Base-by-base conservation (phyloP, 352 stramenopile genomes). In the Blastocystis hominis region DNA sequence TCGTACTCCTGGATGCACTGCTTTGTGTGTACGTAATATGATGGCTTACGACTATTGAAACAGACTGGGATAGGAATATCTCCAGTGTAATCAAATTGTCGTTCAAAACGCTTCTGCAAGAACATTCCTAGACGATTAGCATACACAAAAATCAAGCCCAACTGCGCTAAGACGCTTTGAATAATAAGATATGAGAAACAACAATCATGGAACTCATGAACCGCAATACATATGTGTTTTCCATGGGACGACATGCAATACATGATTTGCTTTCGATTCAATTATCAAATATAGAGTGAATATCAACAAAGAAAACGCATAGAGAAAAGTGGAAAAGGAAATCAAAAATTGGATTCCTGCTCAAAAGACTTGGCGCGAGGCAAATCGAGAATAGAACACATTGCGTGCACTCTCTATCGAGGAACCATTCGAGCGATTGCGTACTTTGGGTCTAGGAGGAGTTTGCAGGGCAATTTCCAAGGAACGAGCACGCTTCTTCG, bases 51-150 rank as follows among this genome's bases (percentile, higher is more conserved):
- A 44, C 53, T 54, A 64, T 87, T 50, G 54, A 87, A 87, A 44
- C 77, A 87, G 30, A 77, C 66, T 36, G 77, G 77, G 47, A 87
- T 78, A 40, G 77, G 77, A 44, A 78, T 87, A 87, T 78, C 66
- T 78, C 66, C 77, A 36, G 62, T 87, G 53, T 87, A 87, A 63
- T 87, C 77, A 46, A 87, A 87, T 24, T 75, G 77, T 53, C 77
- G 44, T 59, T 87, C 77, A 87, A 87, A 78, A 87, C 77, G 77
- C 54, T 50, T 87, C 77, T 87, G 77, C 50, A 87, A 66, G 70
- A 87, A 87, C 77, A 87, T 87, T 30, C 55, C 77, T 84, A 84
- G 50, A 66, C 3, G 1, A 5, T 53, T 38, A 53, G 5, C 17
- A n/a, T 17, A 24, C 54, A 15, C 24, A 50, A 50, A 13, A 5